These are phyloP conservation scores for Acrasis kona DNA, from an alignment of 78 protist species.

Conservation along the genomic window DNA sequence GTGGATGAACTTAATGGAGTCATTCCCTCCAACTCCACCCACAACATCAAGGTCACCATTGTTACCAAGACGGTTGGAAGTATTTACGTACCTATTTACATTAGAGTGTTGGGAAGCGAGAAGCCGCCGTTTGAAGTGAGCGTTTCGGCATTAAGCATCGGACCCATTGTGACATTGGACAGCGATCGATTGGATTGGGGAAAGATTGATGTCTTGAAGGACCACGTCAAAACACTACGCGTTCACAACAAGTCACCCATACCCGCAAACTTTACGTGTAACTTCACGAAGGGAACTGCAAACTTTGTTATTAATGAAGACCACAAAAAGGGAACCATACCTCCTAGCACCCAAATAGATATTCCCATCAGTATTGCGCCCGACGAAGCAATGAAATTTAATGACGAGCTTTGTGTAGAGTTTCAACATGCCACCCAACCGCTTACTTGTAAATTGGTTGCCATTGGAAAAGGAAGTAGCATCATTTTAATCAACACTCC, in stretches of 20 bases:
- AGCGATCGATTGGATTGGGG: conserved; percentile 16
- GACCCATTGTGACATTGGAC: conserved; percentile 17
- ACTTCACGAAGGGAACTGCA: not conserved
- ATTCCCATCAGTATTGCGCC: not conserved
- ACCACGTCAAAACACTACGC: not conserved
- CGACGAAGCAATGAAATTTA: conserved; percentile 22
- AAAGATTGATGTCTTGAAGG: conserved; percentile 13
- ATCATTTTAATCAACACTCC: too few species aligned
- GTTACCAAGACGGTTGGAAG: conserved; percentile 15
- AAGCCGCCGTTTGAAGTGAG: not conserved
- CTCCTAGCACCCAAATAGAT: not conserved
- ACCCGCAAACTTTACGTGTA: conserved; percentile 25
- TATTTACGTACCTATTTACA: conserved; percentile 1
- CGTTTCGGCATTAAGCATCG: not conserved
- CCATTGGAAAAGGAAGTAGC: too few species aligned
- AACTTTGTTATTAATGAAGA: conserved; percentile 4
- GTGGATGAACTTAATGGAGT: conserved; percentile 7
- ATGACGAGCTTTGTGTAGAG: conserved; percentile 48
- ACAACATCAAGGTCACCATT: not conserved
- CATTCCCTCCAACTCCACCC: not conserved
- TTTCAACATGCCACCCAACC: too few species aligned
- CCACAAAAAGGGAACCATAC: not conserved
- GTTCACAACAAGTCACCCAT: conserved; percentile 35
- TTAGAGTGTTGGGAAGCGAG: conserved; percentile 14
- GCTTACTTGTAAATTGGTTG: too few species aligned